Conservation (phyloP, 805 yeast genomes). For the Wickerhamiella hasegawae region DNA sequence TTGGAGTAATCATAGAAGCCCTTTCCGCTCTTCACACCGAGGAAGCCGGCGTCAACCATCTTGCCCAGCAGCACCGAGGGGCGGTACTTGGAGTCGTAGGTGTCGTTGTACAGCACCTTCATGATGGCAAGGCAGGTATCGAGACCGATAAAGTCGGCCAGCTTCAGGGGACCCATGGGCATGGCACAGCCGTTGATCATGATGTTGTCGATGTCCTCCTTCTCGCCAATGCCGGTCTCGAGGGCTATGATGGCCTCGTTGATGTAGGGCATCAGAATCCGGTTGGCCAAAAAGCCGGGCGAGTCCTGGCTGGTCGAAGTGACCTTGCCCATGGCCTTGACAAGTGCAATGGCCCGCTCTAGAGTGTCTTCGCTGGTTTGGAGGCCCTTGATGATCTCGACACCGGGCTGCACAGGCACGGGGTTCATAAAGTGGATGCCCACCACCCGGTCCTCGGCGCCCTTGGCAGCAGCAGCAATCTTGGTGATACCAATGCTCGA, state of each 20-base stretch:
- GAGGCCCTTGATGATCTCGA: slow-evolving; percentile 27
- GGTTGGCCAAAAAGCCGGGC: slow-evolving; percentile 30
- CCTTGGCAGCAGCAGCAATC: slow-evolving; percentile 28
- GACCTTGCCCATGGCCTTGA: slow-evolving; percentile 23
- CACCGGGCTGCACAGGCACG: slow-evolving; percentile 30
- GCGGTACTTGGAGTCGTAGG: slow-evolving; percentile 28
- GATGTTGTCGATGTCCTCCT: slow-evolving; percentile 28
- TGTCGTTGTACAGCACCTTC: slow-evolving; percentile 25
- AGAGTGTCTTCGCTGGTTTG: slow-evolving; percentile 26
- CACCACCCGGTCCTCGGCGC: slow-evolving; percentile 26
- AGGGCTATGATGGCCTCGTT: slow-evolving; percentile 27
- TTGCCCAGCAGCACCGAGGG: slow-evolving; percentile 24
- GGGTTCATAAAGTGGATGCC: slow-evolving; percentile 32
- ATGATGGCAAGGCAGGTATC: slow-evolving; percentile 29
- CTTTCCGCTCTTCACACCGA: slow-evolving; percentile 26
- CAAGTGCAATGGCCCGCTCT: slow-evolving; percentile 19
- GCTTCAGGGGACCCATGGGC: slow-evolving; percentile 31
- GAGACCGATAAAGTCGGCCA: slow-evolving; percentile 30
- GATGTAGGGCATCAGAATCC: slow-evolving; percentile 28
- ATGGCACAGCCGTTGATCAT: slow-evolving; percentile 31
- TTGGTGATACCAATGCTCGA: slow-evolving; percentile 28
- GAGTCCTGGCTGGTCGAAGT: slow-evolving; percentile 24
- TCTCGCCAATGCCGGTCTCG: slow-evolving; percentile 26
- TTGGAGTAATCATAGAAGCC: slow-evolving; percentile 26
- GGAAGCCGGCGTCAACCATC: slow-evolving; percentile 29